Base-by-base conservation (phyloP, 78 protist genomes). In the Dictyostelium discoideum region DNA sequence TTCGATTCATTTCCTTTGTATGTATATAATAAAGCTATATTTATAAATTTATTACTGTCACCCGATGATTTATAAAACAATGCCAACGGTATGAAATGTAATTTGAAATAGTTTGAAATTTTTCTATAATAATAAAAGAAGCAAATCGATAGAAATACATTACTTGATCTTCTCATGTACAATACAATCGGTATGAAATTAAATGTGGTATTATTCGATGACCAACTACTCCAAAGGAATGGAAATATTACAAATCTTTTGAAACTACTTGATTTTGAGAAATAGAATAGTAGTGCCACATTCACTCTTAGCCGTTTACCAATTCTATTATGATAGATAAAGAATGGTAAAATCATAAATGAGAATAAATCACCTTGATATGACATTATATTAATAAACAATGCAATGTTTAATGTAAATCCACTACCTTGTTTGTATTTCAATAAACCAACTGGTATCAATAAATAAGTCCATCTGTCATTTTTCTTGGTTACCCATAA, bases 181-280 rank as follows among this genome's bases (percentile, higher is more conserved):
- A 85, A 3, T n/a, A 85, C 29, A 3, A 73, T 20, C 57, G 92
- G 92, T 18, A 73, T 8, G 24, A 84, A 60, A 18, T 29, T 42
- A 39, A 26, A 73, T 22, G 40, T 60, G 3, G 78, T 22, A 8
- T 37, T 60, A 39, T 44, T 73, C 3, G 13, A 14, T 18, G 39
- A 37, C 72, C 81, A 74, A 74, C 81, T 32, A 37, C 48, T 37
- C 81, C 81, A 79, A 40, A 79, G 65, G 3, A 79, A 11, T 79
- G 85, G 85, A 32, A 79, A 44, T 42, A 79, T 79, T 39, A 74
- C 81, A 74, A 74, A 74, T 74, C 81, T 74, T 18, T 74, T 74
- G n/a, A 74, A 74, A 16, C 37, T 13, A 74, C 48, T 74, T 26
- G 77, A n/a, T 16, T 29, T 37, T 37, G 46, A 37, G 22, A 74